Evolutionary conservation across 306 rosid genomes (phyloP).

Genomic region (Oxytropis ochrocephala): DNA sequence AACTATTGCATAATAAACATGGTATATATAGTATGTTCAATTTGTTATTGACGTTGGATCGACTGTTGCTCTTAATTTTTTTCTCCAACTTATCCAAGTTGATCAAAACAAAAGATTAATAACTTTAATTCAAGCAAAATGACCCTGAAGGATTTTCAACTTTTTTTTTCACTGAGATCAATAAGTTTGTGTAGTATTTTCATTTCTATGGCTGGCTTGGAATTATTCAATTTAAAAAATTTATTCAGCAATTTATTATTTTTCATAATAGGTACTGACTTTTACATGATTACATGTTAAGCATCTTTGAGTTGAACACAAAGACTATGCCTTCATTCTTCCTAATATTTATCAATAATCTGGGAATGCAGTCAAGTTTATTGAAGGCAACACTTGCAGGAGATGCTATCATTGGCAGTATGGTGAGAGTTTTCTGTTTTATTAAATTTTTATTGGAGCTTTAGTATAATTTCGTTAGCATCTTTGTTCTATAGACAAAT

Average conservation of each 20-base stretch:
- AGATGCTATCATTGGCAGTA: slow-evolving; percentile 60
- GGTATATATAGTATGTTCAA: not conserved
- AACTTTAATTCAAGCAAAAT: not conserved
- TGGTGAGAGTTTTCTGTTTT: slow-evolving; percentile 33
- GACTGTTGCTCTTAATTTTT: not conserved
- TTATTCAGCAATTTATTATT: not conserved
- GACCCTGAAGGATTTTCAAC: not conserved
- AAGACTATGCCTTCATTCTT: not conserved
- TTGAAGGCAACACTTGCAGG: slow-evolving; percentile 71
- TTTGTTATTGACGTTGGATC: not conserved
- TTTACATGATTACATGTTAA: not conserved
- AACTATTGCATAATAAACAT: not conserved
- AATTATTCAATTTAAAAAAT: not conserved
- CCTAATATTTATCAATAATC: not conserved
- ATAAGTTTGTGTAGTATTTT: not conserved
- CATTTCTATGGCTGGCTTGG: not conserved
- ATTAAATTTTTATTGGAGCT: not conserved
- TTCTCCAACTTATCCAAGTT: not conserved
- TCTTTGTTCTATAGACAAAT: not conserved
- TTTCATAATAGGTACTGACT: not conserved
- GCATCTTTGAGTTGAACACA: not conserved
- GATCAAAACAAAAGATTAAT: not conserved
- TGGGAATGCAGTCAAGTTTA: slow-evolving; percentile 39
- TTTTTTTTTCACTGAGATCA: not conserved
- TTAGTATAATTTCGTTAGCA: not conserved